Base-by-base conservation (phyloP, 768 basidiomycete genomes). In the Tulasnella sp. region DNA sequence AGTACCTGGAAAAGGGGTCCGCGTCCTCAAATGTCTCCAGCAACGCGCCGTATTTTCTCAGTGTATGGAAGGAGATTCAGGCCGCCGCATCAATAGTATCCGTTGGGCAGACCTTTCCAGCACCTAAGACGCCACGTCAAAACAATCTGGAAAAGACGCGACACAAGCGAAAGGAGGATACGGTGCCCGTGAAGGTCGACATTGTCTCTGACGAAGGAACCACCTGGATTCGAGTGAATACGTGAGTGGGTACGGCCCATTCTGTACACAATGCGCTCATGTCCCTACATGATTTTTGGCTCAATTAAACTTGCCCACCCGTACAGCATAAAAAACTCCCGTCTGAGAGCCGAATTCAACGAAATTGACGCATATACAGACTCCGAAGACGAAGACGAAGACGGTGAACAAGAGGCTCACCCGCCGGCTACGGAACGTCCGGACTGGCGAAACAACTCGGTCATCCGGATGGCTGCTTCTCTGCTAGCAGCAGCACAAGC, bases 181-280 rank as follows among this genome's bases (percentile, higher is more conserved):
- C 74, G 4, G 40, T 48, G 16, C 41, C 76, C 16, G 89, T 92
- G 60, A 96, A 96, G 83, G 92, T 97, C 0, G 96, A 97, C 83
- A 88, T 96, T 20, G 91, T 96, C 20, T 92, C 92, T 1, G 91
- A 93, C 31, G 90, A 91, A 64, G 95, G 96, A 1, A 87, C 89
- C 34, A 86, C 87, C 3, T 97, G 96, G 96, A 91, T 95, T 58
- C 90, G 95, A 83, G 90, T 96, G 48, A 96, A 96, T 86, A 96
- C 95, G 95, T 95, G 84, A 84, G 93, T 90, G 42, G 76, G 76
- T 76, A 40, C 76, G 76, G 44, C n/a, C 37, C 22, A 14, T 18
- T 24, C 74, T 42, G 41, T 42, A 48, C 31, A 31, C 22, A n/a
- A 18, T 73, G 77, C 79, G 77, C 78, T 54, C 60, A 50, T 34